These are phyloP conservation scores for Kluyveromyces lactis DNA, from an alignment of 805 yeast genomes.

Conservation along the genomic window DNA sequence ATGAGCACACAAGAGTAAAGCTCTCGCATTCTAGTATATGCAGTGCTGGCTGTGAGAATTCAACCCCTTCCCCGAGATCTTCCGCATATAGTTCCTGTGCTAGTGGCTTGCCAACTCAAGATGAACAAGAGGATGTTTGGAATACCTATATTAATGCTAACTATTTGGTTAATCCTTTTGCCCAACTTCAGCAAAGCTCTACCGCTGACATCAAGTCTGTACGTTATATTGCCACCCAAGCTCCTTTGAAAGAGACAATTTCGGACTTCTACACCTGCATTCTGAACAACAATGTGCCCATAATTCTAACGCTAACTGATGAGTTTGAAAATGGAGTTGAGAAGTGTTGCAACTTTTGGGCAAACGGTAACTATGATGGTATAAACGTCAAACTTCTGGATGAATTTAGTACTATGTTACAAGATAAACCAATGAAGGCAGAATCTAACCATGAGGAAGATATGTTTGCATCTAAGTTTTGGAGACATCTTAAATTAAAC, in stretches of 20 bases:
- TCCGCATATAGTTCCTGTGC: neutral
- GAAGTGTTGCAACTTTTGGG: constrained; percentile 83
- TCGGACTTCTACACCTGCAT: constrained; percentile 83
- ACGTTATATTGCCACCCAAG: constrained; percentile 80
- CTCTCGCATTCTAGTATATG: constrained; percentile 24
- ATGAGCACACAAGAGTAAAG: constrained; percentile 75
- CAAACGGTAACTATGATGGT: constrained; percentile 41
- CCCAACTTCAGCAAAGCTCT: neutral
- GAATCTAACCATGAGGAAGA: constrained; percentile 12
- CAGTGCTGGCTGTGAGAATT: neutral
- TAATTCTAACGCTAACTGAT: constrained; percentile 69
- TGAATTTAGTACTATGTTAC: constrained; percentile 7
- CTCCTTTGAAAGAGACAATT: constrained; percentile 67
- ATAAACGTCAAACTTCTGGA: constrained; percentile 21
- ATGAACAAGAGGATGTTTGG: constrained; percentile 17
- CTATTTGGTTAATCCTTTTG: constrained; percentile 34
- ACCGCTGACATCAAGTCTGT: constrained; percentile 12
- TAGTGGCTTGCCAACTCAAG: neutral
- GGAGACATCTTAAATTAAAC: neutral
- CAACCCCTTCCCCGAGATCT: neutral
- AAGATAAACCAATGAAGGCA: constrained; percentile 12
- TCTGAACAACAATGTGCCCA: constrained; percentile 49
- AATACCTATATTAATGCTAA: constrained; percentile 84
- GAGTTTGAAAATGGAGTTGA: constrained; percentile 68
- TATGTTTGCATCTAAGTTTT: neutral